Percentiles rank a stretch among this genome's conserved stretches.
Evolutionary conservation across 2,329 filamentous ascomycete genomes (phyloP).

Genomic region (Diaporthe ampelina): DNA sequence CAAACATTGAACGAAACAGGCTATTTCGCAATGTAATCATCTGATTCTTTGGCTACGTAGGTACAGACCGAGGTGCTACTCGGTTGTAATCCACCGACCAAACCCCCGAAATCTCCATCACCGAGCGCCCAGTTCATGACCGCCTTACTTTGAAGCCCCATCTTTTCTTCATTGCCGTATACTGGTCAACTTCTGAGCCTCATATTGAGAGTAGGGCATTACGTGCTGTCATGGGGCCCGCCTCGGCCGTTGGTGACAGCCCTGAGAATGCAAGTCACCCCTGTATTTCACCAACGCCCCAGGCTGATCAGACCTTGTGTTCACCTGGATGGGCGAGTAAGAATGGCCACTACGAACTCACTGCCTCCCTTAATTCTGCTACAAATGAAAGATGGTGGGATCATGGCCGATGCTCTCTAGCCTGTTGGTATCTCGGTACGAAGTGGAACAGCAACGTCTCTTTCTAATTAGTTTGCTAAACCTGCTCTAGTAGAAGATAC

Average conservation of each 20-base stretch:
- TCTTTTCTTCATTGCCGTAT: background rate
- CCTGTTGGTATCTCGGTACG: background rate
- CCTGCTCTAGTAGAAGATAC: background rate
- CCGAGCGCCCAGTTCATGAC: no score
- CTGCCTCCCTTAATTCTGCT: background rate
- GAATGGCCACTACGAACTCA: background rate
- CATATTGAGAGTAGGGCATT: accelerated
- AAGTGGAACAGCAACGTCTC: background rate
- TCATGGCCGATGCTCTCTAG: background rate
- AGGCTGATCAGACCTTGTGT: background rate
- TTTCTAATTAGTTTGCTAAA: no score
- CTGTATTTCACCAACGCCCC: background rate
- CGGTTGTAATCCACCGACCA: background rate
- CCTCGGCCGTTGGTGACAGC: no score
- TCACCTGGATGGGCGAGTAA: background rate
- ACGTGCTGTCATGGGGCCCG: background rate
- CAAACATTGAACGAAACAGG: background rate
- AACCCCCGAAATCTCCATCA: background rate
- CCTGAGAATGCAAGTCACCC: background rate
- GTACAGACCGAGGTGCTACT: no score
- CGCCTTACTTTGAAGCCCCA: slow-evolving; percentile 4
- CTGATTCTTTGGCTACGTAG: no score
- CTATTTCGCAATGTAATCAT: no score
- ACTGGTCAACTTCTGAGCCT: no score
- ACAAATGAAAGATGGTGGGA: background rate